Evolutionary conservation across 345 rosid genomes (phyloP).

Genomic region (Citrus sinensis): DVS_A1.0 CM039169.1:30235001-30235500

Average conservation of each 20-base stretch:
- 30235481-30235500: background rate
- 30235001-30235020: no score
- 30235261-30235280: slow-evolving; percentile 53
- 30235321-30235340: slow-evolving; percentile 56
- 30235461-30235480: background rate
- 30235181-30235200: slow-evolving; percentile 51
- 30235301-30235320: slow-evolving; percentile 53
- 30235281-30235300: slow-evolving; percentile 54
- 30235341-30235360: slow-evolving; percentile 60
- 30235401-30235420: slow-evolving; percentile 51
- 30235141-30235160: slow-evolving; percentile 44
- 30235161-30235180: slow-evolving; percentile 41
- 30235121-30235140: slow-evolving; percentile 27
- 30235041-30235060: background rate
- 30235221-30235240: slow-evolving; percentile 39
- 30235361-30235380: slow-evolving; percentile 56
- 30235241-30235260: slow-evolving; percentile 43
- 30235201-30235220: slow-evolving; percentile 59
- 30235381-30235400: slow-evolving; percentile 45
- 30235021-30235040: no score
- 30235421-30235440: slow-evolving; percentile 57
- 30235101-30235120: slow-evolving; percentile 61
- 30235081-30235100: background rate
- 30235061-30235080: background rate
- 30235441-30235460: slow-evolving; percentile 32